phyloP scores from a whole-genome alignment of 495 filamentous ascomycete genomes.

The Parathielavia hyrcaniae region DNA sequence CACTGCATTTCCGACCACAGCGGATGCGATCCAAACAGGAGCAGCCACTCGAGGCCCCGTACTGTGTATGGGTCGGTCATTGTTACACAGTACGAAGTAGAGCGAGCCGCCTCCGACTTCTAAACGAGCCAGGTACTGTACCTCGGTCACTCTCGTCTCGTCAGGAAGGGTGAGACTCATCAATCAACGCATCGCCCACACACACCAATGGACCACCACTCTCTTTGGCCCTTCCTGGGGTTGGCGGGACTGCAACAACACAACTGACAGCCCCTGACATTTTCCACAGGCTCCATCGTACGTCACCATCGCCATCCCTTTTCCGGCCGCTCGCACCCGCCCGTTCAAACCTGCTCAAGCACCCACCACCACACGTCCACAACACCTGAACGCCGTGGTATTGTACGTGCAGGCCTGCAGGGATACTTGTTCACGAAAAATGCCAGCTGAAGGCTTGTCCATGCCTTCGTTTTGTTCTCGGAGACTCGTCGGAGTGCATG shows the following conservation, averaged over 20 bases:
- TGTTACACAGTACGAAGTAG: too few relatives aligned
- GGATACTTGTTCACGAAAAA: too few relatives aligned
- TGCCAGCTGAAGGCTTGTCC: neutral
- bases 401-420: too few relatives aligned
- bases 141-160: too few relatives aligned
- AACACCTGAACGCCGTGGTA: neutral
- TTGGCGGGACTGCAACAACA: neutral
- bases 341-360: conserved; percentile 6
- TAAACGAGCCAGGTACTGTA: too few relatives aligned
- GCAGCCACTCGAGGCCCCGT: too few relatives aligned
- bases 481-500: neutral
- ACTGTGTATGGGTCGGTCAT: too few relatives aligned
- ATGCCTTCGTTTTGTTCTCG: conserved; percentile 1
- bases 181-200: neutral
- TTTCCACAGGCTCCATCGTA: neutral
- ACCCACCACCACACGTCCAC: conserved; percentile 2
- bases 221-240: neutral
- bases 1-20: too few relatives aligned
- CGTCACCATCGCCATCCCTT: neutral
- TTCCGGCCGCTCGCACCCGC: neutral
- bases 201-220: too few relatives aligned
- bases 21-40: too few relatives aligned
- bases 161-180: neutral
- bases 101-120: too few relatives aligned
- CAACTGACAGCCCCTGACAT: neutral